Evolutionary conservation across 163 green algal genomes (phyloP), one percentile per base, ranked within the genome.

Genomic region (Scenedesmus sp.): DNA sequence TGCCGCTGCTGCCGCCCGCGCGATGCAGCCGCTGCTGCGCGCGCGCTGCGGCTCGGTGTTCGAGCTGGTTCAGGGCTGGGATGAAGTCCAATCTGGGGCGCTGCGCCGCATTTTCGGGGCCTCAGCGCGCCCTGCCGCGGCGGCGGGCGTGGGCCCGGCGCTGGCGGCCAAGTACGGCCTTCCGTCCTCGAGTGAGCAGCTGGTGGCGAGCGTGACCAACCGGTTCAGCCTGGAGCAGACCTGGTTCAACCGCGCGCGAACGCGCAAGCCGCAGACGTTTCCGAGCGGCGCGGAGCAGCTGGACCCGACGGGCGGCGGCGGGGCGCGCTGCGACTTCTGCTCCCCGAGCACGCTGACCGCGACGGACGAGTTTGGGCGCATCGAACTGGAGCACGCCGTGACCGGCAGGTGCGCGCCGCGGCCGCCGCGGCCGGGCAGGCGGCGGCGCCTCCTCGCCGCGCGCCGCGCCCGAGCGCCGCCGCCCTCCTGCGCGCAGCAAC

Each of bases 191-290:
- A 81, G 74, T 36, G 7, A 48, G 48, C 74, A 81, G 62, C 36
- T 44, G 4, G 62, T 81, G 4, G 62, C 74, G 4, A 66, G 45
- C 54, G 15, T 81, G 3, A 75, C 74, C 20, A 81, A 81, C 74
- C 74, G 60, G 72, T 73, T 28, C 44, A 75, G 60, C 4, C 24
- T 67, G 17, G 74, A 81, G 13, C 86, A 92, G 80, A 83, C 84
- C 3, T 93, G 89, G 89, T 97, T 85, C 78, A 97, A 97, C 53
- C 71, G 83, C 45, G 89, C 63, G 1, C 85, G 93, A 14, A 88
- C 77, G 2, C 67, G 54, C 51, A 97, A 97, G 77, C 93, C 93
- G 6, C 92, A 97, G 78, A 94, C 84, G 0, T 95, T 95, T 10
- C 45, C 2, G 4, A 14, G 42, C n/a, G 51, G 64, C 31, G 29